Evolutionary conservation across 306 rosid genomes (phyloP).

Genomic region (Ziziphus jujuba): DNA sequence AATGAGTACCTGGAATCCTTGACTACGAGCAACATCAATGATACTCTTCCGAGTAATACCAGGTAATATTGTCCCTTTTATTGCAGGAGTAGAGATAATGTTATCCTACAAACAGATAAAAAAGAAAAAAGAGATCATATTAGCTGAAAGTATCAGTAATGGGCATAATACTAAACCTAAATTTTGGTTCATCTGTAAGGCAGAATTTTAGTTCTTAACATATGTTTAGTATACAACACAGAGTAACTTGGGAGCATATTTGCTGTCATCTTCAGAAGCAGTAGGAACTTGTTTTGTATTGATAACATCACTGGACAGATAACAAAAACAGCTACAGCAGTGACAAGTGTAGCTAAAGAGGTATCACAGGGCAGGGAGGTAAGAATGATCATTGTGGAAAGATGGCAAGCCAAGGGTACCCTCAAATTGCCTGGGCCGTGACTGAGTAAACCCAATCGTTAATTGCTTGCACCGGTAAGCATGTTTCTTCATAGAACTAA

Average conservation of each 20-base stretch:
- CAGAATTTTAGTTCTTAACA: no score
- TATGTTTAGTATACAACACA: no score
- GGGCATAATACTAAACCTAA: neutral
- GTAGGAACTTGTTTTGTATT: neutral
- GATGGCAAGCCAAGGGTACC: no score
- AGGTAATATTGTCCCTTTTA: constrained; percentile 94
- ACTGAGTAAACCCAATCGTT: no score
- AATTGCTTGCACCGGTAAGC: no score
- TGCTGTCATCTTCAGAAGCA: no score
- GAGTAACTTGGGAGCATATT: no score
- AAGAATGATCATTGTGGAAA: neutral
- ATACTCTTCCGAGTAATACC: constrained; percentile 96
- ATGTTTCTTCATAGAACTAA: no score
- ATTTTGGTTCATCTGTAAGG: no score
- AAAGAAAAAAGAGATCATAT: constrained; percentile 10
- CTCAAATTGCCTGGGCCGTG: no score
- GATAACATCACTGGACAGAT: neutral
- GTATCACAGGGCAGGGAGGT: neutral
- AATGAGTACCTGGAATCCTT: constrained; percentile 77
- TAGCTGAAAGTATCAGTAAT: neutral
- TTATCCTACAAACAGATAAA: constrained; percentile 50
- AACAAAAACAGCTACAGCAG: neutral
- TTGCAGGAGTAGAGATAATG: constrained; percentile 75
- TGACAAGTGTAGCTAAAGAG: neutral
- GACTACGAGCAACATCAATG: constrained; percentile 87